Evolutionary conservation across 2,329 filamentous ascomycete genomes (phyloP), one percentile per base, ranked within the genome.

Genomic region (Penicillium capsulatum): DNA sequence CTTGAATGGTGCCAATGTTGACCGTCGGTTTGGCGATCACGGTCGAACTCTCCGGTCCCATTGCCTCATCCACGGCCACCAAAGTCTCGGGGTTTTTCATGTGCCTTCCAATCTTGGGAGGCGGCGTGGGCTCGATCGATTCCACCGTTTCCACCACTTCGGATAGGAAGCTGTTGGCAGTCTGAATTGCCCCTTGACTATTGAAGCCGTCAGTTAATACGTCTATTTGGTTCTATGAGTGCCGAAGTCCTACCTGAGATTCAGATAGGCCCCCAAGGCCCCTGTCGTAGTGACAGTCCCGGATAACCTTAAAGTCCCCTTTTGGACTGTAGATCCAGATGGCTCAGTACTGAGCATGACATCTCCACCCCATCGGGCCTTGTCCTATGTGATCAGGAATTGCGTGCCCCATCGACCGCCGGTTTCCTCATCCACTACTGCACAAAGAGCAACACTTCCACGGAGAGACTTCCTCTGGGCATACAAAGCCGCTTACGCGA

Each of bases 301-400:
- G 0, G 58, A 63, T 16, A 69, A 40, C n/a, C 67, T 54, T 19
- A 71, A 42, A 1, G 66, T 68, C 3, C 67, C 66, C 45, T 69
- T 71, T 42, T 70, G 55, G 6, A 70, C 61, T 4, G 63, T 66
- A 8, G 61, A 47, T 1, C 65, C 65, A 4, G 53, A 56, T 2
- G 68, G 68, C 44, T 69, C 67, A 10, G 60, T 58, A 44, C 64
- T 65, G 16, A 70, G 57, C 50, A 68, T 60, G 17, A 63, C 61
- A 34, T 66, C 60, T 2, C 66, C 67, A 16, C 48, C 55, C 66
- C 65, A 70, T 10, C 47, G 44, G 3, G 57, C 55, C 3, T 57
- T 43, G n/a, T 64, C 56, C 3, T 40, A 7, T 26, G 22, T 19
- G 13, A 40, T 35, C 13, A 40, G 32, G 20, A 24, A 35, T 3